Evolutionary conservation across 345 rosid genomes (phyloP).

Genomic region (Angophora floribunda): DNA sequence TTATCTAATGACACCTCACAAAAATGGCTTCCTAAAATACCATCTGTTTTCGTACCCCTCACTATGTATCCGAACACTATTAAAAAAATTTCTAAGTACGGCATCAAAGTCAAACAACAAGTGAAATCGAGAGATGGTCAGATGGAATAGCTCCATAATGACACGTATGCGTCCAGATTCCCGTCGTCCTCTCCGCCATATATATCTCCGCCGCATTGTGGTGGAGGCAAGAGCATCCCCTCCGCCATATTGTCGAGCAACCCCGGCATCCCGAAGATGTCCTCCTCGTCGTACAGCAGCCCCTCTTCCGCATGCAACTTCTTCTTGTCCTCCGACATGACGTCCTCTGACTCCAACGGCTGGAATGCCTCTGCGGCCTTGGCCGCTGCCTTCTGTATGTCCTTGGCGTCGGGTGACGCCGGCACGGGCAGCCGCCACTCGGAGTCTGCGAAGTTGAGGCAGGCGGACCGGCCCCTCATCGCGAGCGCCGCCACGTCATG

Average conservation of each 20-base stretch:
- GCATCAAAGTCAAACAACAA: not conserved
- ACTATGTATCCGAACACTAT: not conserved
- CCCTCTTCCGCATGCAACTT: constrained; percentile 4
- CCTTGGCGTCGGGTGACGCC: constrained; percentile 42
- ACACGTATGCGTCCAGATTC: constrained; percentile 25
- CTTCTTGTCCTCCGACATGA: constrained; percentile 31
- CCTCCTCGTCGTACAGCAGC: constrained; percentile 49
- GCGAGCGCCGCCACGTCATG: constrained; percentile 85
- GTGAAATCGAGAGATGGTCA: not conserved
- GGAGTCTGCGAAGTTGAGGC: constrained; percentile 88
- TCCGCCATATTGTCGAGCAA: constrained; percentile 61
- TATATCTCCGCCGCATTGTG: constrained; percentile 11
- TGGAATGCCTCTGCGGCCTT: constrained; percentile 46
- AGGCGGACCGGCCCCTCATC: constrained; percentile 55
- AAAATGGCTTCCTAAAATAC: not conserved
- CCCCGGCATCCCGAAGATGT: constrained; percentile 51
- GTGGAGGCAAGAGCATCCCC: constrained; percentile 77
- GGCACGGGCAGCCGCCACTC: constrained; percentile 67
- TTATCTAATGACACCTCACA: not conserved
- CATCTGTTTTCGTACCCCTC: not conserved
- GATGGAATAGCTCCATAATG: constrained; percentile 43
- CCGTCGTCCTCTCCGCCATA: constrained; percentile 11
- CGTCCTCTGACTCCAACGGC: constrained; percentile 5
- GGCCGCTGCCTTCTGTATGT: constrained; percentile 69
- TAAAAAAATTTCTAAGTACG: not conserved